Evolutionary conservation across 495 filamentous ascomycete genomes (phyloP).

Genomic region (Penicillium psychrofluorescens): DNA sequence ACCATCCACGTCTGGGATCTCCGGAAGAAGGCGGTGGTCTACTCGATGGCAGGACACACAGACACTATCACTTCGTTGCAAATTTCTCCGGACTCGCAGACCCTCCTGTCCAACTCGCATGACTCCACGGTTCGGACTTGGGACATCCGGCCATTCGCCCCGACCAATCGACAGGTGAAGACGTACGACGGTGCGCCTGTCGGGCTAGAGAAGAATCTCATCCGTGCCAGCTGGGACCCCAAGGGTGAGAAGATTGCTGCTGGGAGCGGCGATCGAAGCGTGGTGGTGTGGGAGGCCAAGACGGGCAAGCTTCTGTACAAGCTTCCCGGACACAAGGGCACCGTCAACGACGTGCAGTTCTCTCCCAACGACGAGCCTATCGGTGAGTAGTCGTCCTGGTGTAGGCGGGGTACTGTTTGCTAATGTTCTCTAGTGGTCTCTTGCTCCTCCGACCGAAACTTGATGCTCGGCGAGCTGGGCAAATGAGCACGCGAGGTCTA

Average conservation of each 20-base stretch:
- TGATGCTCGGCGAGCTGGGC: slow-evolving; percentile 71
- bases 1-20: slow-evolving; percentile 97
- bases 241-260: slow-evolving; percentile 79
- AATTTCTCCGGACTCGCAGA: slow-evolving; percentile 86
- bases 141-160: slow-evolving; percentile 94
- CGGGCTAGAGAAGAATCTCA: slow-evolving; percentile 87
- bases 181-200: slow-evolving; percentile 84
- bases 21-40: slow-evolving; percentile 79
- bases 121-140: slow-evolving; percentile 91
- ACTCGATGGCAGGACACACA: slow-evolving; percentile 80
- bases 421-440: slow-evolving; percentile 60
- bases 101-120: slow-evolving; percentile 84
- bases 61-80: slow-evolving; percentile 88
- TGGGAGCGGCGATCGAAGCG: slow-evolving; percentile 83
- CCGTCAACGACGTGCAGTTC: slow-evolving; percentile 92
- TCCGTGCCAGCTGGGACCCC: slow-evolving; percentile 86
- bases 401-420: background rate
- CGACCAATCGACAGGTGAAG: slow-evolving; percentile 70
- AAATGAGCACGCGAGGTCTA: slow-evolving; percentile 31
- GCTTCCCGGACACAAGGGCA: slow-evolving; percentile 89
- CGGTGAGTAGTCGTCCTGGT: slow-evolving; percentile 51
- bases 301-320: slow-evolving; percentile 87
- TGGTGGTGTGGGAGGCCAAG: slow-evolving; percentile 81
- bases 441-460: slow-evolving; percentile 72
- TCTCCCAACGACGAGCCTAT: slow-evolving; percentile 77